phyloP scores from a whole-genome alignment of 2,329 filamentous ascomycete genomes.

The Sphaerulina populicola region DNA sequence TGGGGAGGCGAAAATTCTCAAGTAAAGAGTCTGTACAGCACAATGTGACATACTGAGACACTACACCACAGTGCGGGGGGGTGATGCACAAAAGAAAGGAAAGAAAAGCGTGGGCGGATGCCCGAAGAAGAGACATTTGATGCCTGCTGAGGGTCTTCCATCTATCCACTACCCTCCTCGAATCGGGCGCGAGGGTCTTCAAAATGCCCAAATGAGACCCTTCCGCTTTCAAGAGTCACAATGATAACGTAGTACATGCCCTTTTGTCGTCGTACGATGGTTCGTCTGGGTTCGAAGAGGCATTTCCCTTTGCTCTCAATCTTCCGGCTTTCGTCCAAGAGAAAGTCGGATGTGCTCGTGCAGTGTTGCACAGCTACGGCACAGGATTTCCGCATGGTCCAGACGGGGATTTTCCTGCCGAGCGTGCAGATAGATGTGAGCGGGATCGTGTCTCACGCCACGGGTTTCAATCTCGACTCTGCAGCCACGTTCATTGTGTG shows the following conservation, averaged over 20 bases:
- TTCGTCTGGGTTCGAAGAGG: too few species aligned
- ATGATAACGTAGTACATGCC: too few species aligned
- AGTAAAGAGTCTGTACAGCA: constrained; percentile 12
- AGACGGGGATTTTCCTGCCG: constrained; percentile 1
- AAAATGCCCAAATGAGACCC: too few species aligned
- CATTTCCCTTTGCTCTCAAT: not conserved
- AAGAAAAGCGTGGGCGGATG: too few species aligned
- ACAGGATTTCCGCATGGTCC: constrained; percentile 15
- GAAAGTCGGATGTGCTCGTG: constrained; percentile 27
- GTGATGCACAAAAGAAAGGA: not conserved
- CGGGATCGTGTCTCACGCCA: constrained; percentile 22
- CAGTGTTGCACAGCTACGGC: constrained; percentile 19
- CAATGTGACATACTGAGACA: not conserved
- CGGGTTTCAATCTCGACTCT: constrained; percentile 26
- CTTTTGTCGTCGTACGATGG: too few species aligned
- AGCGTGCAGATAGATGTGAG: constrained; percentile 16
- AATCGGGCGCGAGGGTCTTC: too few species aligned
- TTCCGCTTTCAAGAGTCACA: too few species aligned
- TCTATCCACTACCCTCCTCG: too few species aligned
- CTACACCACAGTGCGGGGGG: too few species aligned
- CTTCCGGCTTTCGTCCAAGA: constrained; percentile 14
- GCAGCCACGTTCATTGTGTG: constrained; percentile 24
- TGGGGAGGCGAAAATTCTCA: constrained; percentile 7
- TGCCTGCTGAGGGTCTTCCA: too few species aligned
- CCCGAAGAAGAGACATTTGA: too few species aligned